phyloP scores from a whole-genome alignment of 1,284 basidiomycete genomes.

The Ceratobasidium sp. region DNA sequence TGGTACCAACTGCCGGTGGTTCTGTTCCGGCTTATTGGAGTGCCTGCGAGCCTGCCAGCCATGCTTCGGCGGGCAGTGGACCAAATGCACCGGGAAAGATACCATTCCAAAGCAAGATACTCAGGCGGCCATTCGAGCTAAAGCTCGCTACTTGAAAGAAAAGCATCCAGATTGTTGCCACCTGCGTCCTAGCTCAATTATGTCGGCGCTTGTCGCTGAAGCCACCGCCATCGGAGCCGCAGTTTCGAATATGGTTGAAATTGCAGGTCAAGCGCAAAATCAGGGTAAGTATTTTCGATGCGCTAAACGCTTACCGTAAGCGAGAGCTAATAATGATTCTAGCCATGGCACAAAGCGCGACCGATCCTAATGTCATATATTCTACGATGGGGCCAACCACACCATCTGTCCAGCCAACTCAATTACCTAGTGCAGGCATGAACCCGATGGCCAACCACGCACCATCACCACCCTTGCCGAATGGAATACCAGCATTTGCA shows the following conservation, averaged over 20 bases:
- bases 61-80: slow-evolving; percentile 29
- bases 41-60: slow-evolving; percentile 24
- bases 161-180: not conserved
- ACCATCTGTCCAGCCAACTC: not conserved
- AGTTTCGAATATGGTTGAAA: not conserved
- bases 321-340: too few species aligned
- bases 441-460: not conserved
- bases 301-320: too few species aligned
- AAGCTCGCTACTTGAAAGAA: slow-evolving; percentile 12
- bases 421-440: not conserved
- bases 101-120: not conserved
- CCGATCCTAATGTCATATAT: not conserved
- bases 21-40: slow-evolving; percentile 30
- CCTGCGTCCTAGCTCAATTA: not conserved
- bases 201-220: not conserved
- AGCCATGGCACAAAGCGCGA: too few species aligned
- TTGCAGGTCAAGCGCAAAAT: too few species aligned
- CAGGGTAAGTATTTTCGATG: too few species aligned
- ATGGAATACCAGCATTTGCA: not conserved
- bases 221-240: not conserved
- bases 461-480: not conserved
- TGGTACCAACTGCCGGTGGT: slow-evolving; percentile 35
- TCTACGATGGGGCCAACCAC: not conserved
- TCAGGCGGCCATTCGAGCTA: not conserved
- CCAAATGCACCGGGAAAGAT: not conserved